Base-by-base conservation (phyloP, 495 filamentous ascomycete genomes). In the Talaromyces trachyspermus region DNA sequence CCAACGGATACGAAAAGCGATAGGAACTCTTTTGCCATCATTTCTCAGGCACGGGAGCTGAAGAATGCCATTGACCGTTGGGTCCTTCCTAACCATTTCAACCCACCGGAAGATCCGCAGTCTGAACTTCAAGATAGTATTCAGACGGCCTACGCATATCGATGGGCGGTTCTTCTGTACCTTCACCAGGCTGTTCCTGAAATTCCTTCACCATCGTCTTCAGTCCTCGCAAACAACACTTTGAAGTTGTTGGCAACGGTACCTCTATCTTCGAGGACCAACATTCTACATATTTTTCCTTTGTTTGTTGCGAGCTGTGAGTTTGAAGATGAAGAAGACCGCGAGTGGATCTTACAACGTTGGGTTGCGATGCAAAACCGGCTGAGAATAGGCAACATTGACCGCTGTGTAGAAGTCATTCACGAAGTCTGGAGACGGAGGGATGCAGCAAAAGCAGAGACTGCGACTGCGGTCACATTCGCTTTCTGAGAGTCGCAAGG, bases 121-220 rank as follows among this genome's bases (percentile, higher is more conserved):
- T 77, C 74, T 0, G 72, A 79, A 19, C 72, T 88, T 5, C 72
- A 79, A 43, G 80, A 90, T 56, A 80, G 79, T 33, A 62, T 86
- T 19, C 79, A 80, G 46, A 88, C 84, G 0, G 86, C 86, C 1
- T 78, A 87, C 57, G 84, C 86, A 9, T 90, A 90, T 53, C 81
- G 83, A 30, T 85, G 76, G 70, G 85, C 86, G 3, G 88, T 84
- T 0, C 61, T 90, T 6, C 63, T 89, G 4, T 86, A 88, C 49
- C 77, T 90, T 1, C 84, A 88, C 46, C 84, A 89, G 60, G 82
- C 86, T 4, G 81, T 90, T 3, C 86, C 86, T 2, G 85, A 88
- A 55, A 76, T 89, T 26, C 82, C 82, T 7, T 84, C 74, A 1
- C 65, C 69, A 22, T 61, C 70, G 5, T 69, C 79, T 3, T 70